Evolutionary conservation across 768 basidiomycete species (phyloP), one percentile per base, ranked within the genome.

Genomic region (Rhodotorula babjevae): DNA sequence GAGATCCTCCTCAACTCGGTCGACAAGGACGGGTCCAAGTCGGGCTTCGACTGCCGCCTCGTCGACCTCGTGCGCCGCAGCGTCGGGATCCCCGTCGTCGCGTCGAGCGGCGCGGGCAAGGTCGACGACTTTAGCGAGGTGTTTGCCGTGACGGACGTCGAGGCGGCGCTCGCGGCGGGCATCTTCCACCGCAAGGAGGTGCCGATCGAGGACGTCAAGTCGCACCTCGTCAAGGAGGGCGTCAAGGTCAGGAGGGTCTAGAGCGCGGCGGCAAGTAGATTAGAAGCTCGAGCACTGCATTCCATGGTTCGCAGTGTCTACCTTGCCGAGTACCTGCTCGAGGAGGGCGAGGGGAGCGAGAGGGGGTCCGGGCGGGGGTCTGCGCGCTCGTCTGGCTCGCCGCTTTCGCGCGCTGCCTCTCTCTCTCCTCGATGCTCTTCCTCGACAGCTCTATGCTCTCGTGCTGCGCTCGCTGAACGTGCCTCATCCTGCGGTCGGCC

Each of bases 1-100:
- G 96, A 99, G 82, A 87, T 98, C 73, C 82, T 99, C 55, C 83
- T 99, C 64, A 99, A 99, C 81, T 92, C 90, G 81, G 96, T 99
- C 77, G 96, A 99, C 81, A 85, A 93, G 71, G 96, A 99, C 79
- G 96, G 96, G 21, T 90, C 91, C 0, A 93, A 93, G 36, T 83
- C 86, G 27, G 95, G 96, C 10, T 99, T 96, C 80, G 96, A 99
- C 82, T 82, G 89, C 53, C 90, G 90, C 76, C 83, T 99, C 29
- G 82, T 98, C 65, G 83, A 84, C 56, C 84, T 95, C 69, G 88
- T 97, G 71, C 89, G 88, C 79, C 82, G 80, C 61, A 85, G 84
- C 50, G 93, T 97, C 61, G 85, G 84, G 58, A 93, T 99, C 68
- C 96, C 96, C 1, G 91, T 98, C 58, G 89, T 99, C 31, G 93